Base-by-base conservation (phyloP, 2,329 filamentous ascomycete species). In the Thelonectria discophora region DNA sequence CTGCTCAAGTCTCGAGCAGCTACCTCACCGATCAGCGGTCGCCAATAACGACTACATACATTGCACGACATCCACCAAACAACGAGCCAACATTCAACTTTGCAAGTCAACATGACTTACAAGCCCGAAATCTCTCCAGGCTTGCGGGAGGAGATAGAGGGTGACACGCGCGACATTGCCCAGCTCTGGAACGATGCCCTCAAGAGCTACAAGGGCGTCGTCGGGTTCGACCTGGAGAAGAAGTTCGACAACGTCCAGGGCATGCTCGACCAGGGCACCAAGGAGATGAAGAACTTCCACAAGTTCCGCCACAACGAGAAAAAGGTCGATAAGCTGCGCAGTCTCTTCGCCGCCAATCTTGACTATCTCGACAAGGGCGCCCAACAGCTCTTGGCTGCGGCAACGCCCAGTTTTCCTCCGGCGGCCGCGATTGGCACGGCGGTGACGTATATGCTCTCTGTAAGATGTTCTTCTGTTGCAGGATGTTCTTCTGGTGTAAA, bases 151-250 rank as follows among this genome's bases (percentile, higher is more conserved):
- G 60, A 68, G 21, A 32, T 75, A 0, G 57, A 73, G 8, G 63
- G 62, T 1, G 72, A 75, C 34, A 66, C 67, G 3, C 68, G 72
- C 11, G 72, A 76, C 64, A 68, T 75, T 0, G 64, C 73, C 0
- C 74, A 75, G 12, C 48, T 74, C 0, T 77, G 75, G 74, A 75
- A 74, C 1, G 69, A 75, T 13, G 74, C 74, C 0, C 65, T 77
- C n/a, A 71, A 72, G 48, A 53, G 55, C 27, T 77, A 76, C 59
- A 70, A 74, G 32, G 72, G 75, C 24, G 72, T 76, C 15, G 70
- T 75, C 1, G 75, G 75, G 0, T 73, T 75, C 39, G 73, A 74
- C 39, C 65, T 77, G 1, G 58, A 74, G 17, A 67, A 57, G 39
- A 73, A 75, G 32, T 75, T 72, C 27, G 65, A 69, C 24, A 73